A percentile compares a stretch with the other conserved stretches of the same genome.
phyloP scores from a whole-genome alignment of 176 grass and related monocot species.

The Coix lacrymajobi region DNA sequence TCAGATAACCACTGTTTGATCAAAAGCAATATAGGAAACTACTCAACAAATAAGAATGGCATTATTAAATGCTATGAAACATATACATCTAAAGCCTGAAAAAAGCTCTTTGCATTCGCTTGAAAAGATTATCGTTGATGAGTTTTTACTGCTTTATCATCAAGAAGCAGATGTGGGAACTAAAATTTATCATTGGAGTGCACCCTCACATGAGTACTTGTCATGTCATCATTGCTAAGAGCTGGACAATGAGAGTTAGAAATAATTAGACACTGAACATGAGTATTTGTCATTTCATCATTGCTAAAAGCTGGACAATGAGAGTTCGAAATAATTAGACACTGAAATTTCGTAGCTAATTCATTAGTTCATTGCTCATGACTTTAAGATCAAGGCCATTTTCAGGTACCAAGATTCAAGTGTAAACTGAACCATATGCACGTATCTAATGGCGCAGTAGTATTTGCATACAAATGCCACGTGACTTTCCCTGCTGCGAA shows the following conservation, averaged over 20 bases:
- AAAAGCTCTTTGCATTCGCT: neutral
- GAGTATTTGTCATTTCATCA: neutral
- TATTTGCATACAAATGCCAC: neutral
- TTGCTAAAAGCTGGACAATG: neutral
- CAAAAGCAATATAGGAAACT: neutral
- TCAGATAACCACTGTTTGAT: neutral
- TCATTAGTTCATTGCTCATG: neutral
- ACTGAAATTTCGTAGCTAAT: neutral
- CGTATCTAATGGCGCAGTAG: neutral
- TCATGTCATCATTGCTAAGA: neutral
- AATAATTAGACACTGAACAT: neutral
- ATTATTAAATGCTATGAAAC: neutral
- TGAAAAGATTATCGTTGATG: neutral
- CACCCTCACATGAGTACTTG: neutral
- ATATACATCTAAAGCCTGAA: conserved; percentile 3
- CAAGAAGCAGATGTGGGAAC: neutral
- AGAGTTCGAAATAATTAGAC: neutral
- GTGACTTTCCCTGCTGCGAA: neutral
- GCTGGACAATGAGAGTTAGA: neutral
- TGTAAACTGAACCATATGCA: conserved; percentile 15
- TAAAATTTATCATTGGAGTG: neutral
- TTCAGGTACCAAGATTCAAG: neutral
- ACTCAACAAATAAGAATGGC: neutral
- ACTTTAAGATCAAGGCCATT: neutral
- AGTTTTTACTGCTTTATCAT: neutral